Evolutionary conservation across 768 basidiomycete species (phyloP), one percentile per base, ranked within the genome.

Genomic region (Boletus vermiculosoides): DNA sequence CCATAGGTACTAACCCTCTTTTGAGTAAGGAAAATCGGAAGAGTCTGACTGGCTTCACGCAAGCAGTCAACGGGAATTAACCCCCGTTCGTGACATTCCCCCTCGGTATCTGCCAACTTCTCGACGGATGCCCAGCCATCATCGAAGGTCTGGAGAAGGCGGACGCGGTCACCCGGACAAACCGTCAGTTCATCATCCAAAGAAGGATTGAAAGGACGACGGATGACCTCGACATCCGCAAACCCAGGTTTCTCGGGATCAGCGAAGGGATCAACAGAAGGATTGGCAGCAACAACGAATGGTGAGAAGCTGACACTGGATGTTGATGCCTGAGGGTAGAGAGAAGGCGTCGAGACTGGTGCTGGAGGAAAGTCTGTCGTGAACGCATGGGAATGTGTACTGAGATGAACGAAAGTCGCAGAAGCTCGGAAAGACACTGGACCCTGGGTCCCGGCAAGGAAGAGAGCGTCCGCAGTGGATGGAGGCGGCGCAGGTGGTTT

Each of bases 21-120:
- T 59, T 77, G 73, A 15, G 76, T 73, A 48, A 83, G 67, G 71
- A 83, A 84, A 9, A 73, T 68, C 0, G 80, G 76, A 33, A 83
- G 69, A 23, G 76, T 71, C 65, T 83, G 77, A 18, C 76, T 74
- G 23, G 71, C 65, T 41, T 76, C 74, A 30, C 85, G 75, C 66
- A 89, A 75, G 66, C 87, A 89, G 61, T 87, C 84, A n/a, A 88
- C 73, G 6, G 88, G 88, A 45, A 90, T 86, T 51, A 89, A 66
- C 0, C 87, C 88, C 39, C 69, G 69, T 4, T 64, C 66, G 30
- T 41, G 57, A 56, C 33, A 30, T 12, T 28, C 50, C 16, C 22
- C 22, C 8, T 20, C 41, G 2, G 47, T 39, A 8, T 45, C 16
- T 2, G 56, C 58, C 11, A 79, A 51, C 56, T 76, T 81, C 73